A percentile compares a stretch with the other conserved stretches of the same genome.
Evolutionary conservation across 306 rosid genomes (phyloP).

Genomic region (Senna siamea): DNA sequence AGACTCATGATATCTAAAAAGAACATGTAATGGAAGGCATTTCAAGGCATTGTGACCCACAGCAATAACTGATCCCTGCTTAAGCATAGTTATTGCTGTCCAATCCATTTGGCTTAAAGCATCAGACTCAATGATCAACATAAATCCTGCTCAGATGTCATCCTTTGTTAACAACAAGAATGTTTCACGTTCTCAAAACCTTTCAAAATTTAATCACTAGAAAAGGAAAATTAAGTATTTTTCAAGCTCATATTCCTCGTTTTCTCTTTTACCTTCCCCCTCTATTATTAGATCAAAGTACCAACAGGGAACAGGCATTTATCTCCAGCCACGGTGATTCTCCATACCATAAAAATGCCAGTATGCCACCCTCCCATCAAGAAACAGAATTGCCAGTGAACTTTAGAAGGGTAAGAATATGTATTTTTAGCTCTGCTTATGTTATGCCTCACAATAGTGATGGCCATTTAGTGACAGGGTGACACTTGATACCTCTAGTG

Average conservation of each 20-base stretch:
- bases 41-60: constrained; percentile 17
- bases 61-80: constrained; percentile 16
- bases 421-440: neutral
- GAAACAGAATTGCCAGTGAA: neutral
- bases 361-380: neutral
- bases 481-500: neutral
- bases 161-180: constrained; percentile 10
- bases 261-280: neutral
- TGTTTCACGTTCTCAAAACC: constrained; percentile 8
- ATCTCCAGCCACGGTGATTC: neutral
- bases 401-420: neutral
- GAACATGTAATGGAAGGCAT: constrained; percentile 6
- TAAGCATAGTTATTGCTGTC: neutral
- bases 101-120: constrained; percentile 20
- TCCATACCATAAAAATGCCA: neutral
- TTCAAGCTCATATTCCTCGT: constrained; percentile 4
- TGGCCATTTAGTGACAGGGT: neutral
- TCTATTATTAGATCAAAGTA: constrained; percentile 4
- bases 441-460: neutral
- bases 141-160: neutral
- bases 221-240: neutral
- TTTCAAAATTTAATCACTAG: constrained; percentile 6
- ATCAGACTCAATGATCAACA: constrained; percentile 9
- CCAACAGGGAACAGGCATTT: neutral
- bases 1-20: neutral